These are phyloP conservation scores for Lolium perenne DNA, from an alignment of 176 grass and related monocot genomes.

Conservation along the genomic window DNA sequence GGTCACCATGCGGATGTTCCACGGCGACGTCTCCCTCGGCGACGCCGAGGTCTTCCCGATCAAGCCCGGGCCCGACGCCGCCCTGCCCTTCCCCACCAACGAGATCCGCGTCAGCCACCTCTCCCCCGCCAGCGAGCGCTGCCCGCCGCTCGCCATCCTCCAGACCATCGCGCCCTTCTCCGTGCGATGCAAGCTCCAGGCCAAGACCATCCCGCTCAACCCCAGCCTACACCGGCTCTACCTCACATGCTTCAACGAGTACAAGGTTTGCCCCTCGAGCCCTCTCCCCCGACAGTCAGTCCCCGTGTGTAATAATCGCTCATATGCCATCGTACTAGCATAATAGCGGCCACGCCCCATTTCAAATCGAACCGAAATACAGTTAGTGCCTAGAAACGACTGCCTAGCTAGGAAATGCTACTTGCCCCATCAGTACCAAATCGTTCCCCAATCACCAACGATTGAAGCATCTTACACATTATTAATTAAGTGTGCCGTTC, in stretches of 20 bases:
- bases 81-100: constrained; percentile 64
- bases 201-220: constrained; percentile 56
- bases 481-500: background rate
- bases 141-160: constrained; percentile 85
- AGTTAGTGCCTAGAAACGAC: background rate
- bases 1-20: constrained; percentile 76
- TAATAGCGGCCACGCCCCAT: background rate
- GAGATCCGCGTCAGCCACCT: constrained; percentile 95
- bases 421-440: background rate
- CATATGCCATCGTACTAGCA: background rate
- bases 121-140: constrained; percentile 77
- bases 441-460: background rate
- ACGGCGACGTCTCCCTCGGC: constrained; percentile 75
- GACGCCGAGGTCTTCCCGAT: constrained; percentile 75
- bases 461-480: constrained; percentile 15
- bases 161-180: constrained; percentile 88
- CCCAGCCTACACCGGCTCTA: constrained; percentile 68
- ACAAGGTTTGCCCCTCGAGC: constrained; percentile 40
- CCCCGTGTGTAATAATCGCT: background rate
- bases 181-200: constrained; percentile 89
- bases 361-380: background rate
- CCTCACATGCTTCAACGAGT: constrained; percentile 80
- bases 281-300: background rate
- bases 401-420: background rate
- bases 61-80: constrained; percentile 37